These are phyloP conservation scores for Ilyonectria mors-panacis DNA, from an alignment of 2,329 filamentous ascomycete species.

Conservation along the genomic window DNA sequence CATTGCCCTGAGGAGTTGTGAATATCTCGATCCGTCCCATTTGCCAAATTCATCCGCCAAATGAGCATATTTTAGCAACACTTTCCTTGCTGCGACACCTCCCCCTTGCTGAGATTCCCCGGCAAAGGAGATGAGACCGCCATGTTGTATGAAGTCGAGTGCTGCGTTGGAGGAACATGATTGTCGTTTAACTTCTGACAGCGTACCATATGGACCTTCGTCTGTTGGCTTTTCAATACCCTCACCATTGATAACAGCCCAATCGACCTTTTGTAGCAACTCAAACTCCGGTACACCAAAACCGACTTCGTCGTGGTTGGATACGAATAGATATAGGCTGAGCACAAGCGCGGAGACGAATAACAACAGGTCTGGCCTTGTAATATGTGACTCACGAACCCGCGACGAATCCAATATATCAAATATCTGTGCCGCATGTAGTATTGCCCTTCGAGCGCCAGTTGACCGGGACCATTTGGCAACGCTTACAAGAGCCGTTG, in stretches of 20 bases:
- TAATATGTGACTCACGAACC: slow-evolving; percentile 24
- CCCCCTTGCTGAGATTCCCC: slow-evolving; percentile 12
- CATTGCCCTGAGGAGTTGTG: slow-evolving; percentile 20
- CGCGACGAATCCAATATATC: slow-evolving; percentile 20
- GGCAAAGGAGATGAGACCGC: slow-evolving; percentile 9
- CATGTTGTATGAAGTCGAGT: slow-evolving; percentile 3
- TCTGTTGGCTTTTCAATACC: slow-evolving; percentile 1
- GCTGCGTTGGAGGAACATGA: neutral
- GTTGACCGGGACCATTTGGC: slow-evolving; percentile 19
- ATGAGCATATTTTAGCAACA: slow-evolving; percentile 26
- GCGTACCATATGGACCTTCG: neutral
- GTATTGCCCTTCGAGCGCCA: slow-evolving; percentile 21
- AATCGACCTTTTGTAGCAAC: slow-evolving; percentile 13
- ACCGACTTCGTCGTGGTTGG: neutral
- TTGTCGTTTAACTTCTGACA: neutral
- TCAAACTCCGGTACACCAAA: slow-evolving; percentile 1
- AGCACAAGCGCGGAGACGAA: slow-evolving; percentile 29
- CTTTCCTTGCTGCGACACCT: slow-evolving; percentile 14
- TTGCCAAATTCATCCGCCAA: slow-evolving; percentile 27
- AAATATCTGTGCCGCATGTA: slow-evolving; percentile 28
- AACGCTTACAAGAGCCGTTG: slow-evolving; percentile 2
- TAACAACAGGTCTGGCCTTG: slow-evolving; percentile 20
- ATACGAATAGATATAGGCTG: slow-evolving; percentile 23
- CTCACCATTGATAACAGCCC: slow-evolving; percentile 1
- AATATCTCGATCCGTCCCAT: slow-evolving; percentile 28